phyloP scores from a whole-genome alignment of 768 basidiomycete species.

The Ramaria sp. region DNA sequence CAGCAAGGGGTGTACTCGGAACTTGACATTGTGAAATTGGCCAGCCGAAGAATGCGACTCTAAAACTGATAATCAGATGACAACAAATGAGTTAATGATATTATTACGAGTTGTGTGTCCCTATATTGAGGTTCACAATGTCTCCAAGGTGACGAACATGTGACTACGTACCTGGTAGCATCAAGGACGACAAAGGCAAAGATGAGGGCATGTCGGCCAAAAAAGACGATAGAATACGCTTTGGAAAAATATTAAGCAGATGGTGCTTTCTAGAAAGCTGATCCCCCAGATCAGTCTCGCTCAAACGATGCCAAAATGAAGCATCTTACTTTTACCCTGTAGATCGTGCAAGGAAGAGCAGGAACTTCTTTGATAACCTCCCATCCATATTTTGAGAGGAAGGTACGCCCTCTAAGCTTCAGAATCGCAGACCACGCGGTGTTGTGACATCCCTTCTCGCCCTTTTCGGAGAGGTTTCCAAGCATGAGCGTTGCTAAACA shows the following conservation, averaged over 20 bases:
- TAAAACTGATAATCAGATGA: constrained; percentile 18
- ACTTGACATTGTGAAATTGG: constrained; percentile 83
- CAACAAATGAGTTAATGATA: constrained; percentile 8
- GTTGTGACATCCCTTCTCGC: background rate
- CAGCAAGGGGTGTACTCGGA: constrained; percentile 41
- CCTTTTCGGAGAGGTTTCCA: background rate
- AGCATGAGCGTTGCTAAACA: background rate
- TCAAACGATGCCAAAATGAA: background rate
- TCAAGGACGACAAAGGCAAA: constrained; percentile 57
- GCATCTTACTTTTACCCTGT: background rate
- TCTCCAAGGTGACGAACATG: constrained; percentile 12
- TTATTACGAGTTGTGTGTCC: constrained; percentile 60
- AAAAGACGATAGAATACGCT: constrained; percentile 46
- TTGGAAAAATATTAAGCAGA: constrained; percentile 46
- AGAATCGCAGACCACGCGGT: background rate
- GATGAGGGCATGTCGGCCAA: constrained; percentile 53
- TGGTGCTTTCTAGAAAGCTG: constrained; percentile 37
- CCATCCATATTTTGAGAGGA: background rate
- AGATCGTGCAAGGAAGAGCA: background rate
- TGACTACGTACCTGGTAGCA: constrained; percentile 55
- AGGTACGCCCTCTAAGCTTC: background rate
- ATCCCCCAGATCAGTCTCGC: background rate
- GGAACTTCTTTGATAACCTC: background rate
- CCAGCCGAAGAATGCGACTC: constrained; percentile 80
- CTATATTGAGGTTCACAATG: constrained; percentile 19